Conservation (phyloP, 257 asterid genomes). For the Anisodus tanguticus region DNA sequence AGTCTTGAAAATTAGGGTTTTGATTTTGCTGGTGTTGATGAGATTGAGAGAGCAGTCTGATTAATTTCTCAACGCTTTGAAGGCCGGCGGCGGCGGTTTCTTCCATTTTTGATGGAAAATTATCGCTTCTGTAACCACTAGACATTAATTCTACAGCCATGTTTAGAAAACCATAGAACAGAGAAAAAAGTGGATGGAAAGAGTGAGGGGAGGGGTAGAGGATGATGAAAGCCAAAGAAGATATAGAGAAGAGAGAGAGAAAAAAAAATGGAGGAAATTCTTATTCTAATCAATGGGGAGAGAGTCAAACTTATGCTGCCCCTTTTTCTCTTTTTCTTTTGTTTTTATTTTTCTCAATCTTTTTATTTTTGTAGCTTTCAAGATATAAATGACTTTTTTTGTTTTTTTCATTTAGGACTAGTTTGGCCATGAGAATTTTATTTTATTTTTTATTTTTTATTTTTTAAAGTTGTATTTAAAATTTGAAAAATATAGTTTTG, state of each 20-base stretch:
- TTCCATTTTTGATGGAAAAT: slow-evolving; percentile 56
- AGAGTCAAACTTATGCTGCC: slow-evolving; percentile 60
- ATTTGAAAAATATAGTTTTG: too few species aligned
- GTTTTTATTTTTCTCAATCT: neutral
- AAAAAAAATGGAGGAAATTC: slow-evolving; percentile 30
- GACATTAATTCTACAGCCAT: slow-evolving; percentile 82
- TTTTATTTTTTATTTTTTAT: too few species aligned
- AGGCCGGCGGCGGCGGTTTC: slow-evolving; percentile 82
- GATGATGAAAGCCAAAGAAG: slow-evolving; percentile 15
- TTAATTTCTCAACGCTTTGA: slow-evolving; percentile 84
- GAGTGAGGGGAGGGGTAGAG: neutral
- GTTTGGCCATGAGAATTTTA: too few species aligned
- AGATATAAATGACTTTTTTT: neutral
- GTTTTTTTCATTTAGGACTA: too few species aligned
- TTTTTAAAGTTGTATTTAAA: too few species aligned
- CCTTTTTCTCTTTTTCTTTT: slow-evolving; percentile 27
- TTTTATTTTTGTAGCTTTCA: slow-evolving; percentile 30
- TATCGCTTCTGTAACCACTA: slow-evolving; percentile 41
- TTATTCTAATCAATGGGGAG: slow-evolving; percentile 17
- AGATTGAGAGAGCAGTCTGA: slow-evolving; percentile 65
- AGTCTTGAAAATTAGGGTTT: slow-evolving; percentile 31
- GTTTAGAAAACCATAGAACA: slow-evolving; percentile 22
- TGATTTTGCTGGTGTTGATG: slow-evolving; percentile 35
- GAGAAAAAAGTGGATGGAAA: neutral
- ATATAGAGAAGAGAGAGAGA: neutral